These are phyloP conservation scores for Heimioporus sp. DNA, from an alignment of 768 basidiomycete genomes.

Conservation along the genomic window DNA sequence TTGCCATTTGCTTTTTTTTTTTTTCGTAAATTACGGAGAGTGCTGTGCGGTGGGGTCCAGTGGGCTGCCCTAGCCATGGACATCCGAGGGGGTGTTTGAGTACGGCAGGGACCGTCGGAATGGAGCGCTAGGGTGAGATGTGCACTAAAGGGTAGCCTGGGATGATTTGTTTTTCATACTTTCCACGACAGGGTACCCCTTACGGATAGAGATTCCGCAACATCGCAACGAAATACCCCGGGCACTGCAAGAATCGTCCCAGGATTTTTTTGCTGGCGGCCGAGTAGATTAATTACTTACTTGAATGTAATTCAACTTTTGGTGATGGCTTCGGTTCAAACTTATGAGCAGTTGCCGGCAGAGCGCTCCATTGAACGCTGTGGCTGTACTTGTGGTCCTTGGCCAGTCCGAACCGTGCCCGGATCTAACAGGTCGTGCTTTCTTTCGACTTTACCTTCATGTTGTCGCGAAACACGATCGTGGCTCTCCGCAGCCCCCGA, in stretches of 20 bases:
- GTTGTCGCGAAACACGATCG: conserved; percentile 21
- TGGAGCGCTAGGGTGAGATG: conserved; percentile 11
- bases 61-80: conserved; percentile 4
- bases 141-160: conserved; percentile 14
- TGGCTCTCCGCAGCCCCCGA: conserved; percentile 8
- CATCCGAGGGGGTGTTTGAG: conserved; percentile 14
- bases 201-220: conserved; percentile 8
- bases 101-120: conserved; percentile 7
- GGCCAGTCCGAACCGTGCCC: no score
- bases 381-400: conserved; percentile 17
- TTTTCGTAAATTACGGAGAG: conserved; percentile 1
- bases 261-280: not conserved
- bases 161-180: conserved; percentile 9
- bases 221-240: conserved; percentile 29
- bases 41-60: not conserved
- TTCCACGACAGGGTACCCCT: conserved; percentile 33
- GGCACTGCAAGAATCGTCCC: conserved; percentile 6
- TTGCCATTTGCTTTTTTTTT: not conserved
- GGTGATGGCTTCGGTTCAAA: no score
- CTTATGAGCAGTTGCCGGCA: no score
- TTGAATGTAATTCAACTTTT: no score
- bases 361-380: not conserved
- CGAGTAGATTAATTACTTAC: not conserved
- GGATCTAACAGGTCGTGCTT: no score
- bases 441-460: conserved; percentile 6